Percentiles rank a stretch among this genome's conserved stretches.
Evolutionary conservation across 106 monocot species (phyloP).

Genomic region (Dendrobium huoshanense): DNA sequence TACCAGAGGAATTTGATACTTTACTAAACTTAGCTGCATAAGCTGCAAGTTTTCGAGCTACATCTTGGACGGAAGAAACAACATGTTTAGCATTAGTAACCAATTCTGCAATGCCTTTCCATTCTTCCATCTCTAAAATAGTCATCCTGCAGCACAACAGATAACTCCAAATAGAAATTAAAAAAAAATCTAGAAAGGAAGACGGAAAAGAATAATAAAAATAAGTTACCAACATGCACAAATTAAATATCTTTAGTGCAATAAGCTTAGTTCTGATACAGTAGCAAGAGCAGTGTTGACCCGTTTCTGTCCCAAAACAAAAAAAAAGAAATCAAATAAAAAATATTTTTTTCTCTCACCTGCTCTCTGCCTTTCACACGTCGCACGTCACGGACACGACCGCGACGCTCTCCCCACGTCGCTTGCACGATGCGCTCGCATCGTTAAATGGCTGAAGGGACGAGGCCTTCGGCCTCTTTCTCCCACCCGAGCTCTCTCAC

Average conservation of each 20-base stretch:
- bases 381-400: too few species aligned
- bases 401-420: too few species aligned
- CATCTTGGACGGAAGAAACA: slow-evolving; percentile 82
- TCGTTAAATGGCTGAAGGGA: too few species aligned
- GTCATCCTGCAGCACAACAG: slow-evolving; percentile 49
- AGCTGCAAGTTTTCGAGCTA: slow-evolving; percentile 62
- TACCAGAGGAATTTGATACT: slow-evolving; percentile 30
- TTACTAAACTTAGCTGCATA: slow-evolving; percentile 44
- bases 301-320: too few species aligned
- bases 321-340: too few species aligned
- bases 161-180: not conserved
- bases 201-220: not conserved
- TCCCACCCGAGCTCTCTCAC: too few species aligned
- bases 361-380: too few species aligned
- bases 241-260: not conserved
- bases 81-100: slow-evolving; percentile 86
- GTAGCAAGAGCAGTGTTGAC: too few species aligned
- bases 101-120: slow-evolving; percentile 66
- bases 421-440: too few species aligned
- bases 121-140: slow-evolving; percentile 72
- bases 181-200: not conserved
- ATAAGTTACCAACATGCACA: too few species aligned
- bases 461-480: too few species aligned
- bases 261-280: not conserved
- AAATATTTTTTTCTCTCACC: too few species aligned